Base-by-base conservation (phyloP, 306 rosid genomes). In the Carpinus fangiana region DNA sequence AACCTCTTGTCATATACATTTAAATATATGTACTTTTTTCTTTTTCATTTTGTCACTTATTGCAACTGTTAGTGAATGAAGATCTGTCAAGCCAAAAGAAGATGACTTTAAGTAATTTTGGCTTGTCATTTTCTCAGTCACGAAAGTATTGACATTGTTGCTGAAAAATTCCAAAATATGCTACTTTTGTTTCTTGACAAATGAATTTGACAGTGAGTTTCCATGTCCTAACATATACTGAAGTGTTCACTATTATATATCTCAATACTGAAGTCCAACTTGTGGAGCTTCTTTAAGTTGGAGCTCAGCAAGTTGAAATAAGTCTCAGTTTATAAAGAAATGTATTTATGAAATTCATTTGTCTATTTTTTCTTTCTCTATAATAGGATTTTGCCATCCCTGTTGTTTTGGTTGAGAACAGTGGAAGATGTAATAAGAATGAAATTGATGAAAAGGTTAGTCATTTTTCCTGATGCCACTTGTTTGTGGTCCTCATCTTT, bases 351-450 rank as follows among this genome's bases (percentile, higher is more conserved):
- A 54, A 65, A n/a, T 21, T 55, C 16, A 67, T 57, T 73, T 3
- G 13, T 23, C 14, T 17, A 43, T 76, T n/a, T n/a, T 75, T 48
- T 18, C 52, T 70, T 28, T 74, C 56, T 26, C 55, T 57, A 77
- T 70, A 23, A 23, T 76, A 95, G 99, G 98, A 77, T 71, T 75
- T 78, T 45, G 18, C 80, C 2, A 83, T 93, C 84, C 97, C 98
- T 31, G 90, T 91, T 82, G 97, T 91, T 80, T 90, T 93, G 88
- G 93, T 89, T 43, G 99, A 95, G 87, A 95, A 95, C 90, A 93
- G 99, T 75, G 99, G 91, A 54, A 89, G 96, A 84, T 95, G 99
- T 86, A 89, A 85, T 84, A 93, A 90, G 86, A 93, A 93, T 73
- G 98, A 88, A 9, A 82, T 53, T 45, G 97, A 93, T 28, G 99